Conservation (phyloP, 1,284 basidiomycete genomes). For the Gomphus bonarii region DNA sequence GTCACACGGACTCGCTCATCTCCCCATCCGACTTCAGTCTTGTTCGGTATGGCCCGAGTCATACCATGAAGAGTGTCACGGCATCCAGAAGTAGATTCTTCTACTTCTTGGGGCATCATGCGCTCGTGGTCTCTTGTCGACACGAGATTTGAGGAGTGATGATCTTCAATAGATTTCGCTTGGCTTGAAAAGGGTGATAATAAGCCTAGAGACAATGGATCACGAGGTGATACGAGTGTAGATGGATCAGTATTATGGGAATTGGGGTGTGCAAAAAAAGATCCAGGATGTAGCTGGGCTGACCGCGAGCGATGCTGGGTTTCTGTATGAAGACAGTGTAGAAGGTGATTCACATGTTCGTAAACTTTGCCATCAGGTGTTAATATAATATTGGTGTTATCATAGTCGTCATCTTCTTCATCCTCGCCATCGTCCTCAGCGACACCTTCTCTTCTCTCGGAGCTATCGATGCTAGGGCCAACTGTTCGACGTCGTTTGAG, state of each 20-base stretch:
- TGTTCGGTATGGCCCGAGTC: not conserved
- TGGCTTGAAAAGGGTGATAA: not conserved
- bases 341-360: slow-evolving; percentile 9
- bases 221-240: not conserved
- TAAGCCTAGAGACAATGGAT: not conserved
- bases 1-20: slow-evolving; percentile 1
- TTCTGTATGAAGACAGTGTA: slow-evolving; percentile 6
- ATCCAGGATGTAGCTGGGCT: not conserved
- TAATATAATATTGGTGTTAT: not conserved
- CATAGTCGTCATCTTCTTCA: not conserved
- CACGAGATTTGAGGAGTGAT: not conserved
- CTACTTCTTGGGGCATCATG: not conserved
- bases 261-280: not conserved
- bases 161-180: not conserved
- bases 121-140: not conserved
- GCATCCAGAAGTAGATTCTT: not conserved
- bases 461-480: slow-evolving; percentile 8
- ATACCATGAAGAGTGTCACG: not conserved
- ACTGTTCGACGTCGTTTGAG: slow-evolving; percentile 7
- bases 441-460: not conserved
- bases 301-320: not conserved
- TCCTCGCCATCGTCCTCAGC: slow-evolving; percentile 7
- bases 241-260: not conserved
- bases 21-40: not conserved
- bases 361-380: slow-evolving; percentile 1